These are phyloP conservation scores for Henckelia pumila DNA, from an alignment of 257 asterid species.

Conservation along the genomic window DNA sequence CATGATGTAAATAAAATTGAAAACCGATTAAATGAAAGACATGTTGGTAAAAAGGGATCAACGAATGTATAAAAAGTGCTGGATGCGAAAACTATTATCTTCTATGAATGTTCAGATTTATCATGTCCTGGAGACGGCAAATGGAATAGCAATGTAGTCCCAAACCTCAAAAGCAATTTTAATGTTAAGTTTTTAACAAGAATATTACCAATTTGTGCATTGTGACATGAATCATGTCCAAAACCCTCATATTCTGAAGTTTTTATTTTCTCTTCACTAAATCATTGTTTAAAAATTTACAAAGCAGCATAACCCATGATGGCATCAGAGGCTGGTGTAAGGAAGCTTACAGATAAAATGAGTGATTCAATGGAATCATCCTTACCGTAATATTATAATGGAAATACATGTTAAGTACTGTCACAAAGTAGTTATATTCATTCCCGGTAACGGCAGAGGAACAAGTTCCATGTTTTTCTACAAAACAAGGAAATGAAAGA, in stretches of 20 bases:
- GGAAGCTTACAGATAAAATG: constrained; percentile 11
- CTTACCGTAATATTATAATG: constrained; percentile 89
- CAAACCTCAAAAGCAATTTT: background rate
- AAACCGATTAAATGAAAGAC: constrained; percentile 12
- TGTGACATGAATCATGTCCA: background rate
- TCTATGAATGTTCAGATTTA: background rate
- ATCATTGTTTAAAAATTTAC: background rate
- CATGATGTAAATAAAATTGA: constrained; percentile 18
- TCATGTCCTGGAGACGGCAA: background rate
- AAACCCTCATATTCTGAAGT: background rate
- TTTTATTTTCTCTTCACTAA: background rate
- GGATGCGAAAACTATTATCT: background rate
- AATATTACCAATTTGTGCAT: background rate
- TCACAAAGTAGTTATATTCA: constrained; percentile 75
- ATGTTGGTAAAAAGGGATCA: background rate
- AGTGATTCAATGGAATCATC: constrained; percentile 12
- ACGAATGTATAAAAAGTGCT: background rate
- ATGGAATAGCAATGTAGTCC: background rate
- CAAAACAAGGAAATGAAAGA: constrained; percentile 22
- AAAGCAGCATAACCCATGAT: background rate
- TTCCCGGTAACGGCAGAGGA: constrained; percentile 61
- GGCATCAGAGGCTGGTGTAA: constrained; percentile 16
- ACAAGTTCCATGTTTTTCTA: constrained; percentile 98
- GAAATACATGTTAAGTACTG: constrained; percentile 68
- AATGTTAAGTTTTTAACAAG: background rate